A percentile compares a stretch with the other conserved stretches of the same genome.
Conservation (phyloP, 1,139 yeast species). For the Blastobotrys arbuscula region DNA sequence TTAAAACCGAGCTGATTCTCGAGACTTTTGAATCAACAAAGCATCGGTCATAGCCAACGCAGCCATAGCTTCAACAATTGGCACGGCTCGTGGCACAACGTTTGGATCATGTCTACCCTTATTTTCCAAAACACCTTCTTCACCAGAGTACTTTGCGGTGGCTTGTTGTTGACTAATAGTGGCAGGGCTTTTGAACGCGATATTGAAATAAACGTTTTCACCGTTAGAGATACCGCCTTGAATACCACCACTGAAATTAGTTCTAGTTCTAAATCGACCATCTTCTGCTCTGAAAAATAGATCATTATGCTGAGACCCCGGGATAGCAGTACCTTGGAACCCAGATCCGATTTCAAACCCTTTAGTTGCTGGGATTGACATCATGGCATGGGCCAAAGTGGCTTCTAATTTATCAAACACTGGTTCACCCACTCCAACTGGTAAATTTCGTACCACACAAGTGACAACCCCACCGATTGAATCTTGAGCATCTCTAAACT, state of each 20-base stretch:
- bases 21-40: conserved; percentile 74
- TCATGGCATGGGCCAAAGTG: conserved; percentile 91
- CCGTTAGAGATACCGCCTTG: conserved; percentile 99
- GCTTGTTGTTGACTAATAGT: conserved; percentile 90
- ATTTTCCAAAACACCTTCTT: conserved; percentile 81
- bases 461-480: conserved; percentile 98
- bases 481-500: conserved; percentile 80
- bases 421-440: conserved; percentile 95
- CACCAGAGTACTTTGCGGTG: conserved; percentile 84
- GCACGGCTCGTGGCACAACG: conserved; percentile 97
- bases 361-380: conserved; percentile 94
- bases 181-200: conserved; percentile 97
- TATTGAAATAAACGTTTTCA: conserved; percentile 86
- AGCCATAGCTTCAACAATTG: conserved; percentile 97
- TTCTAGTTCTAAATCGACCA: conserved; percentile 66
- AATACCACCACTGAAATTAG: conserved; percentile 94
- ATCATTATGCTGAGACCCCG: conserved; percentile 94
- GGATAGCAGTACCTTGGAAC: conserved; percentile 78
- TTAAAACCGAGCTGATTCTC: conserved; percentile 47
- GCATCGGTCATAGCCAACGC: conserved; percentile 89
- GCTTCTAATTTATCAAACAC: conserved; percentile 97
- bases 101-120: conserved; percentile 98
- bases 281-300: conserved; percentile 41
- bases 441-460: conserved; percentile 90
- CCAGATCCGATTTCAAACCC: conserved; percentile 98